A percentile compares a stretch with the other conserved stretches of the same genome.
These are phyloP conservation scores for Ailanthus altissimus DNA, from an alignment of 345 rosid species.

Conservation along the genomic window DNA sequence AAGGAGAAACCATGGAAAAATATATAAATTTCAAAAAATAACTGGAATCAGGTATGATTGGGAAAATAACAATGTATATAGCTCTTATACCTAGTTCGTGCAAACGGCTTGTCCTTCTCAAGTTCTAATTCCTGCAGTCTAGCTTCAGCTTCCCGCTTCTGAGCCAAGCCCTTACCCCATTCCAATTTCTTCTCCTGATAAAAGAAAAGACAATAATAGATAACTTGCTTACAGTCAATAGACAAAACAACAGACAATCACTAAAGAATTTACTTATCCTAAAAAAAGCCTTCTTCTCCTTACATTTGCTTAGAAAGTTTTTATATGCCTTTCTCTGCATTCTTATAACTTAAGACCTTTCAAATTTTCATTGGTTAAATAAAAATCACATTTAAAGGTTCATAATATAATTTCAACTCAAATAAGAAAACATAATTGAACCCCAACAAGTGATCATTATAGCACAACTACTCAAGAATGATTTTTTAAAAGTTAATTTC, in stretches of 20 bases:
- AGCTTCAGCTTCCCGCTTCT: slow-evolving; percentile 85
- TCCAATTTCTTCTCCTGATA: slow-evolving; percentile 77
- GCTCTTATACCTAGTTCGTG: slow-evolving; percentile 69
- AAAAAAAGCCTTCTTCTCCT: neutral
- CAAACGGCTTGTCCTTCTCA: slow-evolving; percentile 91
- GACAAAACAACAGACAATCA: neutral
- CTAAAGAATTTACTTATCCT: neutral
- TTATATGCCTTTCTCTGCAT: neutral
- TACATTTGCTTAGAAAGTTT: neutral
- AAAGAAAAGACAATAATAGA: slow-evolving; percentile 8
- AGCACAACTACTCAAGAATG: neutral
- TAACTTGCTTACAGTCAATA: neutral
- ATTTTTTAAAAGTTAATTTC: neutral
- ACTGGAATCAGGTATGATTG: neutral
- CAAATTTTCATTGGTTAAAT: neutral
- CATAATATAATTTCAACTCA: neutral
- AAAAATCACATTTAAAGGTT: neutral
- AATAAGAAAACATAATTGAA: neutral
- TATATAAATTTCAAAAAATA: neutral
- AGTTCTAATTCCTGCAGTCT: slow-evolving; percentile 67
- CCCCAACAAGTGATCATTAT: neutral
- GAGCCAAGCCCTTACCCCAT: slow-evolving; percentile 99
- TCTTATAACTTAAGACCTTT: neutral
- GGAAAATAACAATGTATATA: neutral
- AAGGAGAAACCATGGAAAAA: neutral